Conservation (phyloP, 306 rosid genomes). For the Arachis hypogaea region DNA sequence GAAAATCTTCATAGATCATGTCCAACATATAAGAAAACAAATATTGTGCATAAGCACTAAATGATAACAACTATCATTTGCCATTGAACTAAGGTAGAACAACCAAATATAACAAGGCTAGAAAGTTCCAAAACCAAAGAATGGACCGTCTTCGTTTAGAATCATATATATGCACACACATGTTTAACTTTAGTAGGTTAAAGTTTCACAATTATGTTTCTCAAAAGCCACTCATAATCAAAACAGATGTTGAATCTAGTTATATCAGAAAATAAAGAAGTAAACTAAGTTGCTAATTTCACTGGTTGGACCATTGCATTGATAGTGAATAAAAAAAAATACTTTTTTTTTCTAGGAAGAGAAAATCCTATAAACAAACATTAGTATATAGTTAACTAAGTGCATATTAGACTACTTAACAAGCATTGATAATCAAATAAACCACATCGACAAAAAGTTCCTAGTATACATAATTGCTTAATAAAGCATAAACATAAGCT, state of each 20-base stretch:
- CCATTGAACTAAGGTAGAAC: slow-evolving; percentile 26
- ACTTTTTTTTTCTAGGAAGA: neutral
- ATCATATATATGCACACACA: neutral
- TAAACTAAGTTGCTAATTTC: neutral
- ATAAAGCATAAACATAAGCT: slow-evolving; percentile 20
- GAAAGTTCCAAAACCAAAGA: slow-evolving; percentile 30
- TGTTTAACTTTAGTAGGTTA: neutral
- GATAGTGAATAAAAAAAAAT: slow-evolving; percentile 13
- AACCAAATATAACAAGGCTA: neutral
- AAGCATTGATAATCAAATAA: slow-evolving; percentile 27
- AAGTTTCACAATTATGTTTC: too few relatives aligned
- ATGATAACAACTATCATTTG: neutral
- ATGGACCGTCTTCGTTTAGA: slow-evolving; percentile 18
- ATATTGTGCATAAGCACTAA: slow-evolving; percentile 30
- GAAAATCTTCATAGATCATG: slow-evolving; percentile 3
- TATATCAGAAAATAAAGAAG: too few relatives aligned
- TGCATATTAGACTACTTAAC: slow-evolving; percentile 20
- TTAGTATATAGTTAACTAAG: slow-evolving; percentile 1
- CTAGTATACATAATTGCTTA: slow-evolving; percentile 16
- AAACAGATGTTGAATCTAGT: too few relatives aligned
- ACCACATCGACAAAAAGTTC: slow-evolving; percentile 9
- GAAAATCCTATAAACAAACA: slow-evolving; percentile 28
- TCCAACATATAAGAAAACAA: slow-evolving; percentile 3
- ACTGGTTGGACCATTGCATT: neutral
- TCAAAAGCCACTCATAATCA: too few relatives aligned